Evolutionary conservation across 1,139 yeast genomes (phyloP), one percentile per base, ranked within the genome.

Genomic region (Maudiozyma humilis): DNA sequence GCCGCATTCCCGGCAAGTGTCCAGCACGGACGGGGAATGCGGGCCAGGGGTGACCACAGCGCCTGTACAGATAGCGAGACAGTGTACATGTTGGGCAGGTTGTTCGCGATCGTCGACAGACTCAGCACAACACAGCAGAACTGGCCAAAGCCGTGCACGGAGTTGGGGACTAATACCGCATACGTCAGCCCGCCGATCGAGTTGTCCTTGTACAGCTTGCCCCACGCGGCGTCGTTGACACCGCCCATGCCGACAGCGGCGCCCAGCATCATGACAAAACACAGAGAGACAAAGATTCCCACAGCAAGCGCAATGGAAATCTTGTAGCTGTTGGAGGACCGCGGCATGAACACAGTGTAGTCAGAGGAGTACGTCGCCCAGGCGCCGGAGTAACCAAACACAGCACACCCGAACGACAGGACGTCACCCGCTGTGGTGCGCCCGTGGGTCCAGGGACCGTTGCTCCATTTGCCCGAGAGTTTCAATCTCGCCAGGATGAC

Each of bases 361-460:
- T 88, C 97, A 37, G 95, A 79, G 36, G 96, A 93, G 59, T 83
- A 87, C 20, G 96, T 82, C 46, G 95, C 78, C 96, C 97, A 88
- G 50, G 96, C 96, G 48, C 95, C 79, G 40, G 96, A 95, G 59
- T 83, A 89, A 52, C 96, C 97, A 57, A 75, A 89, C 51, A 85
- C 67, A 40, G 95, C 71, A 62, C 88, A 82, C 60, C 96, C 96
- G 57, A 84, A 87, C 30, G 93, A 79, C 45, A 89, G 71, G 23
- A 87, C 91, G 56, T 67, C 60, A 53, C 91, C 96, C 38, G 94
- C 94, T 45, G 81, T 75, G 29, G 76, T 72, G 20, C 62, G 54
- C 51, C 88, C 88, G 39, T 58, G 49, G 5, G 51, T 41, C 61
- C 66, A 61, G n/a, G 55, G 54, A 52, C 72, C 75, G 41, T 61